Evolutionary conservation across 768 basidiomycete species (phyloP), one percentile per base, ranked within the genome.

Genomic region (Leccinum imitatum): DNA sequence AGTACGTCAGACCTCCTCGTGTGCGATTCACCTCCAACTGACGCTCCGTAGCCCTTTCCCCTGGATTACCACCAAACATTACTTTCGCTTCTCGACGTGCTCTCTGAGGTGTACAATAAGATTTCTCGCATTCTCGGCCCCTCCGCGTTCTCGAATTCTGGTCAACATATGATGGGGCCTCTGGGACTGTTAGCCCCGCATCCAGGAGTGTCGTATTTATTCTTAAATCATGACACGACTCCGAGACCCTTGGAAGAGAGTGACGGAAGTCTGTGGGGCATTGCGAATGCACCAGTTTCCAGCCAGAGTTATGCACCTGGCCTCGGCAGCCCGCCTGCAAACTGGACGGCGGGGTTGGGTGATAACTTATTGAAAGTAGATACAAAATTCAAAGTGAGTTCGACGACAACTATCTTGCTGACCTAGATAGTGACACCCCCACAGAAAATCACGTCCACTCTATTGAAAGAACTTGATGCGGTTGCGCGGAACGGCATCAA

Each of bases 21-120:
- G n/a, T 23, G 35, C 25, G 44, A 21, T 21, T 25, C 58, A 27
- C 31, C 11, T 62, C 50, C 61, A 54, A 59, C 57, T 54, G 50
- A 59, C 37, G 27, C 31, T 56, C 10, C 54, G 55, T 63, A 94
- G 93, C 90, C 93, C n/a, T 95, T 95, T 74, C 78, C 87, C 3
- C 73, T 95, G 57, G 93, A 95, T 73, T 95, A 96, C 70, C 88
- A 91, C 64, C 90, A 95, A 75, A 91, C 90, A 10, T 83, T 95
- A 37, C 84, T 93, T 56, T 92, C 93, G 35, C 85, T 94, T 27
- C 86, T 94, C 56, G 94, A 95, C 69, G 89, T 95, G 52, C 82
- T 95, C 44, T 90, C 91, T 17, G 92, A 94, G 69, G 85, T 92
- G 31, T 96, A 95, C 78, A 87, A 90, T 74, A 93, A 92, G 74